A percentile compares a stretch with the other conserved stretches of the same genome.
phyloP scores from a whole-genome alignment of 495 filamentous ascomycete species.

The Penicillium fimorum region DNA sequence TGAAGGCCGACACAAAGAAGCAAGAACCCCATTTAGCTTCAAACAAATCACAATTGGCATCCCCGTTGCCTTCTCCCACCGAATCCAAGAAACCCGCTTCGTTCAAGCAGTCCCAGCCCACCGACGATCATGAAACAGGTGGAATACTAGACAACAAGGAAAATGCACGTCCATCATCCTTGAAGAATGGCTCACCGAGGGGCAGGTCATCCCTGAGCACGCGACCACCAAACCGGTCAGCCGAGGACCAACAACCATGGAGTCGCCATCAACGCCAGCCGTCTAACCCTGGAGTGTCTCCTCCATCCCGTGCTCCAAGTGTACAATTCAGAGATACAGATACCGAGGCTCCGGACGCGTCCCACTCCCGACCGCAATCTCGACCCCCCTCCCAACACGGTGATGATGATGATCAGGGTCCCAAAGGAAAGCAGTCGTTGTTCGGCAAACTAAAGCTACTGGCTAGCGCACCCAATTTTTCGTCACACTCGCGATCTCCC shows the following conservation, averaged over 20 bases:
- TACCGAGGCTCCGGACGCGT: conserved; percentile 37
- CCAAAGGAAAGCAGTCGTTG: conserved; percentile 60
- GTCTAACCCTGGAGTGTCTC: conserved; percentile 36
- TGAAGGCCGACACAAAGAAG: conserved; percentile 23
- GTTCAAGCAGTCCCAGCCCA: conserved; percentile 14
- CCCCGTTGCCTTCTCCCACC: conserved; percentile 38
- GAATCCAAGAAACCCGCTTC: conserved; percentile 26
- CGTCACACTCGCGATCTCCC: conserved; percentile 43
- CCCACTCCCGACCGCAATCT: conserved; percentile 53
- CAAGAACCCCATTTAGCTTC: conserved; percentile 25
- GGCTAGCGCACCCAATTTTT: conserved; percentile 39
- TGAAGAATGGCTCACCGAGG: conserved; percentile 22
- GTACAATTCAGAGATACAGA: conserved; percentile 64
- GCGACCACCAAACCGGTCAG: conserved; percentile 31
- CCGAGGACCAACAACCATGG: conserved; percentile 22
- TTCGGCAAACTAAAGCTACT: conserved; percentile 67
- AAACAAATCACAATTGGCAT: conserved; percentile 28
- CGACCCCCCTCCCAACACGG: conserved; percentile 38
- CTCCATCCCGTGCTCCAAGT: conserved; percentile 52
- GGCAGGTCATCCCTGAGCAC: conserved; percentile 27
- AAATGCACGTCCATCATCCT: conserved; percentile 23
- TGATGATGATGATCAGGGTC: conserved; percentile 50
- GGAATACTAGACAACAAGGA: conserved; percentile 17
- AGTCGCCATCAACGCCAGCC: conserved; percentile 27
- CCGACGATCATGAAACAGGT: conserved; percentile 12